Conservation (phyloP, 495 filamentous ascomycete species). For the Massariosphaeria phaeospora region DNA sequence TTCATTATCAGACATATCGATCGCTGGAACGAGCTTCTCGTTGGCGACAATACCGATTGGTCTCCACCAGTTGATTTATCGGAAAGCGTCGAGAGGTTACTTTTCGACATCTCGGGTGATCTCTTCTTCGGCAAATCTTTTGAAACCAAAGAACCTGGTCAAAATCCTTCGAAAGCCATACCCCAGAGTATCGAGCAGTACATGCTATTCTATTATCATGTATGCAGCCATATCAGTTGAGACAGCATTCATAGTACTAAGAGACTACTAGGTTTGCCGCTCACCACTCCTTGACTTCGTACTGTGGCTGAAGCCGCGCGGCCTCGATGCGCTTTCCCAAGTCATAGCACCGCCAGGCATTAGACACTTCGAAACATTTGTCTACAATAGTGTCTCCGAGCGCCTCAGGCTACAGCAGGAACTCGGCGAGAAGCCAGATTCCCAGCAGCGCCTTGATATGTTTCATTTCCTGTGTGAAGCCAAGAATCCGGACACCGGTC, state of each 20-base stretch:
- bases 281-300: constrained; percentile 6
- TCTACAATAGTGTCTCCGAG: not conserved
- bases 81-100: not conserved
- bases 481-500: not conserved
- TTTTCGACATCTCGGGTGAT: constrained; percentile 21
- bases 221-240: not conserved
- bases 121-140: constrained; percentile 13
- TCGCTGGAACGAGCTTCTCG: constrained; percentile 35
- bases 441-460: not conserved
- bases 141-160: constrained; percentile 13
- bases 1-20: constrained; percentile 30
- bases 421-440: not conserved
- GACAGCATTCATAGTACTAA: not conserved
- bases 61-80: constrained; percentile 1
- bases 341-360: not conserved
- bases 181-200: constrained; percentile 29
- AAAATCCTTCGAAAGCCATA: constrained; percentile 25
- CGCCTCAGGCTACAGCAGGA: constrained; percentile 2
- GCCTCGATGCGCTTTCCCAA: not conserved
- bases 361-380: not conserved
- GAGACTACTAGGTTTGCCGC: not conserved
- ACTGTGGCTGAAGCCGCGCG: constrained; percentile 15
- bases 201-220: constrained; percentile 8
- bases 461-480: not conserved
- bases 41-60: constrained; percentile 4